Base-by-base conservation (phyloP, 164 flowering plant genomes). In the Magnolia sinica region DNA sequence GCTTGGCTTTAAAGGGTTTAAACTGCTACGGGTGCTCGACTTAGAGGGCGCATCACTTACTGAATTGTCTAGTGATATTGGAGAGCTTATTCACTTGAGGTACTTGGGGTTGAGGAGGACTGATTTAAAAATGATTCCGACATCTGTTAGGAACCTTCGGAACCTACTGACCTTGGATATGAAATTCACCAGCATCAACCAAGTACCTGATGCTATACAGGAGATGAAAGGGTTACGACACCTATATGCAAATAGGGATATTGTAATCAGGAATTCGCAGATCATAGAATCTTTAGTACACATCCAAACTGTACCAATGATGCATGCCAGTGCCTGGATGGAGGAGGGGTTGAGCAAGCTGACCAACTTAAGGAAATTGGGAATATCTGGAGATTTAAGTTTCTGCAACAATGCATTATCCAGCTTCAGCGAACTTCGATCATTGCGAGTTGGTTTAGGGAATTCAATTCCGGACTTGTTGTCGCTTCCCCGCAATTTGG, bases 371-470 rank as follows among this genome's bases (percentile, higher is more conserved):
- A 14, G 68, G 14, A 73, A 68, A 22, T 24, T 79, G 14, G 55
- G 68, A 71, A 67, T 59, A 61, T 22, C 19, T 1, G 74, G 74
- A 58, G 64, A 51, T 51, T 23, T 51, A 13, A 22, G 18, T 22
- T 22, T 7, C 11, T 13, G 8, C 31, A 6, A 22, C 0, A 13
- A 55, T 0, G 1, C 64, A 5, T 27, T 72, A 10, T 5, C 7
- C 6, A 23, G 23, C 1, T 58, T 72, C 37, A 72, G 10, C 6
- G 0, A 45, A 58, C 74, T 72, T 20, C 13, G 24, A 23, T 72
- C 74, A 13, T 58, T 72, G 22, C 37, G 24, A 22, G 1, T 70
- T 70, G 55, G 76, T 80, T 76, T 14, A 1, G 59, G 59, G 59
- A 55, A 55, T 55, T 4, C 59, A 55, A 55, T 14, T 55, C 59